Base-by-base conservation (phyloP, 2,329 filamentous ascomycete species). In the Parascedosporium putredinis region DNA sequence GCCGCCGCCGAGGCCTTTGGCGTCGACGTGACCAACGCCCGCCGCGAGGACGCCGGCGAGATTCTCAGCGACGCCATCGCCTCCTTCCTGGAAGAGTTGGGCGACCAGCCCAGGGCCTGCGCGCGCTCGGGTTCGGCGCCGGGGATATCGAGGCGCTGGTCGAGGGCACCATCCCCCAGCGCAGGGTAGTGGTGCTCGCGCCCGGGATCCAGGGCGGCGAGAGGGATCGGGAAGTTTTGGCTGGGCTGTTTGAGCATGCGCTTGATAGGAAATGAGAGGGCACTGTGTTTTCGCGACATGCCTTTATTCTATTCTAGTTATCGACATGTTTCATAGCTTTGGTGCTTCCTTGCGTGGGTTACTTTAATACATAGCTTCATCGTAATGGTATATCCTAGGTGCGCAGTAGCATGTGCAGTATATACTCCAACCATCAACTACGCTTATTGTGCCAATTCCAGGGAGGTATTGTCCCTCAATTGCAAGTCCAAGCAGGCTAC, bases 161-260 rank as follows among this genome's bases (percentile, higher is more conserved):
- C 1, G 91, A 97, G 66, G 94, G 93, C 1, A 98, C 93, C 0
- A 83, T 98, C 54, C 93, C 93, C 4, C 93, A 98, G 70, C 81
- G 81, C 50, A 75, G 93, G 56, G 94, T 98, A 50, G 65, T 98
- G 60, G 93, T 90, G 84, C 69, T 98, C 54, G 93, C 93, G 25
- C 94, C 93, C 1, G 89, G 79, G 23, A 65, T 98, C 59, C 80
- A 78, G 34, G 77, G 75, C 56, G 84, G 89, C 60, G 73, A 83
- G 58, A 71, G 74, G 45, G 86, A 91, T 65, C 81, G 76, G 63
- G 84, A 87, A 50, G 83, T 90, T 66, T 65, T 93, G 58, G 74
- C 80, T 54, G 65, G 62, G 9, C 62, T 93, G 55, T 86, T 91
- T 65, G 85, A 89, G 60, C 64, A 71, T 49, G 70, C 76, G 5